Conservation (phyloP, 2,329 filamentous ascomycete genomes). For the Aspergillus glaucus region DNA sequence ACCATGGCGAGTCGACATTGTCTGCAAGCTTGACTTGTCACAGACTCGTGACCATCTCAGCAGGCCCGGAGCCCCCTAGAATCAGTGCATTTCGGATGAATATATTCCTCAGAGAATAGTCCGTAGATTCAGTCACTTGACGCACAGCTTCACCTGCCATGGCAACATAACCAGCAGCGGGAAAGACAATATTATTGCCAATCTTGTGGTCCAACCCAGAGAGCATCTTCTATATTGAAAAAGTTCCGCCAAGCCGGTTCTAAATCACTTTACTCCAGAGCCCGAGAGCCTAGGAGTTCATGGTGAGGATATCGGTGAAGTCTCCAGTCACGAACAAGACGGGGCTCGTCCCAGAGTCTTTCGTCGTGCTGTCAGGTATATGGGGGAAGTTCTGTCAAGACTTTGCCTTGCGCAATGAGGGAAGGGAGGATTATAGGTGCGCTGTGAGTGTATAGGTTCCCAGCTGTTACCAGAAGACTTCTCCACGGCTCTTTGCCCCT, state of each 20-base stretch:
- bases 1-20: not conserved
- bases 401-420: conserved; percentile 1
- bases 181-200: conserved; percentile 15
- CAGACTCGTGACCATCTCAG: not conserved
- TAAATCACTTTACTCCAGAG: conserved; percentile 16
- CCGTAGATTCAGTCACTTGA: conserved; percentile 6
- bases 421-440: not conserved
- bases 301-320: conserved; percentile 18
- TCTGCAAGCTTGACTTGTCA: not conserved
- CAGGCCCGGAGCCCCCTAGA: conserved; percentile 1
- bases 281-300: conserved; percentile 22
- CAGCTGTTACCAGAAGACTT: conserved; percentile 6
- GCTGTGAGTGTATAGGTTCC: conserved; percentile 6
- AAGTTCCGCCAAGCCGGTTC: conserved; percentile 24
- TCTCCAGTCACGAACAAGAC: conserved; percentile 11
- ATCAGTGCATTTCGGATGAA: conserved; percentile 8
- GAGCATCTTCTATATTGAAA: conserved; percentile 16
- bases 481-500: conserved; percentile 1
- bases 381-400: conserved; percentile 14
- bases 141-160: conserved; percentile 19
- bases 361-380: conserved; percentile 18
- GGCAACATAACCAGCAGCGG: conserved; percentile 18
- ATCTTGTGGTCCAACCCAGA: conserved; percentile 29
- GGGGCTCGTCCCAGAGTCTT: conserved; percentile 16
- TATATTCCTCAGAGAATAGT: conserved; percentile 10